Conservation (phyloP, 768 basidiomycete genomes). For the Sarcomyxa edulis region DNA sequence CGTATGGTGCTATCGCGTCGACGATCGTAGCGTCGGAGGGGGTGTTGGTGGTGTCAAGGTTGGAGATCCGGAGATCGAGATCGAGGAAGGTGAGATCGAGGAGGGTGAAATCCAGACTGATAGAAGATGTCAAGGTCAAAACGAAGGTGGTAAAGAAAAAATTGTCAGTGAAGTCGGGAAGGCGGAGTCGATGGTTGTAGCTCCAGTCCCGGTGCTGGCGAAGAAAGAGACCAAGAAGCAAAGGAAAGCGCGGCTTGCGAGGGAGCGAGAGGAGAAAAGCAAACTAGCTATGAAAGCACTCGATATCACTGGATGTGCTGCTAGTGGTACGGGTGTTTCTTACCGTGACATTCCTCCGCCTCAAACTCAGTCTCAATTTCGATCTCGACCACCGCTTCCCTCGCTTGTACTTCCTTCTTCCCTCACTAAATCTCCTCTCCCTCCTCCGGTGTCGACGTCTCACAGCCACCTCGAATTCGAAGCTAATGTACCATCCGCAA, state of each 20-base stretch:
- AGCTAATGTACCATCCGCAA: too few species aligned
- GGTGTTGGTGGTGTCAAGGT: too few species aligned
- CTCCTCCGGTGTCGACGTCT: too few species aligned
- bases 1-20: constrained; percentile 46
- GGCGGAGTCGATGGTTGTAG: constrained; percentile 12
- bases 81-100: constrained; percentile 36
- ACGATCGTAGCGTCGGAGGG: constrained; percentile 34
- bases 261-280: constrained; percentile 20
- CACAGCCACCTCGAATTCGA: too few species aligned
- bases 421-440: too few species aligned
- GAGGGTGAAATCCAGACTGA: constrained; percentile 49
- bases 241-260: constrained; percentile 18
- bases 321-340: background rate
- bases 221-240: constrained; percentile 27
- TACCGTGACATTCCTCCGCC: background rate
- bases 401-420: background rate
- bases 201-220: constrained; percentile 8
- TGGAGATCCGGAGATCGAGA: constrained; percentile 5
- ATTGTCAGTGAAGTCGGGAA: constrained; percentile 29
- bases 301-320: too few species aligned
- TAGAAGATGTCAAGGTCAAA: too few species aligned
- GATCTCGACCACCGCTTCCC: background rate
- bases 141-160: too few species aligned
- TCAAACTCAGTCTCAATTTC: background rate
- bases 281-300: too few species aligned